Conservation (phyloP, 2,329 filamentous ascomycete species). For the Fusarium sp. region DNA sequence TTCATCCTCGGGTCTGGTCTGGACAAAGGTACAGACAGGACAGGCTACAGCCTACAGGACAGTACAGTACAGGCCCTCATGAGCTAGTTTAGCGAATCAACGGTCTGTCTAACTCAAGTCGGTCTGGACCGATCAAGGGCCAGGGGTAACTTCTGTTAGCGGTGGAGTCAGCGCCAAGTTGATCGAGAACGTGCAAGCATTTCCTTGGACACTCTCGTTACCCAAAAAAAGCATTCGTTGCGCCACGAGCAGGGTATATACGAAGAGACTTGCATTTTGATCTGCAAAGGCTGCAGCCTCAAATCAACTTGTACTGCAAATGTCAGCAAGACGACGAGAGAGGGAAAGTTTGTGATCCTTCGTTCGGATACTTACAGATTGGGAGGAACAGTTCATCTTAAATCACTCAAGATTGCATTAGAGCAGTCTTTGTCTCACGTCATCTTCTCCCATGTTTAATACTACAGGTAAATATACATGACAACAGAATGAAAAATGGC, state of each 20-base stretch:
- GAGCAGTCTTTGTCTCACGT: slow-evolving; percentile 18
- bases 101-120: slow-evolving; percentile 11
- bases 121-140: slow-evolving; percentile 20
- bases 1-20: neutral
- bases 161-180: neutral
- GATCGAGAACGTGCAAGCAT: slow-evolving; percentile 19
- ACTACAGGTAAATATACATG: slow-evolving; percentile 2
- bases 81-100: slow-evolving; percentile 21
- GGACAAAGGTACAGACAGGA: neutral
- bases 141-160: neutral
- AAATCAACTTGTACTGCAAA: neutral
- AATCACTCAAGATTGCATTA: slow-evolving; percentile 20
- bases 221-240: slow-evolving; percentile 22
- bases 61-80: neutral
- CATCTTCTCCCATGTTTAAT: neutral
- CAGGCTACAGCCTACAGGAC: neutral
- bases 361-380: neutral
- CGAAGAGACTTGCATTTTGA: slow-evolving; percentile 29
- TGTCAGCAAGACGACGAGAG: slow-evolving; percentile 4
- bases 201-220: slow-evolving; percentile 24
- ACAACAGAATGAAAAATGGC: neutral
- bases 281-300: slow-evolving; percentile 17
- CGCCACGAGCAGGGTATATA: slow-evolving; percentile 31
- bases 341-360: neutral
- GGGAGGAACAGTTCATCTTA: neutral